Evolutionary conservation across 108 stramenopile species (phyloP), one percentile per base, ranked within the genome.

Genomic region (Stephanodiscus triporus): DNA sequence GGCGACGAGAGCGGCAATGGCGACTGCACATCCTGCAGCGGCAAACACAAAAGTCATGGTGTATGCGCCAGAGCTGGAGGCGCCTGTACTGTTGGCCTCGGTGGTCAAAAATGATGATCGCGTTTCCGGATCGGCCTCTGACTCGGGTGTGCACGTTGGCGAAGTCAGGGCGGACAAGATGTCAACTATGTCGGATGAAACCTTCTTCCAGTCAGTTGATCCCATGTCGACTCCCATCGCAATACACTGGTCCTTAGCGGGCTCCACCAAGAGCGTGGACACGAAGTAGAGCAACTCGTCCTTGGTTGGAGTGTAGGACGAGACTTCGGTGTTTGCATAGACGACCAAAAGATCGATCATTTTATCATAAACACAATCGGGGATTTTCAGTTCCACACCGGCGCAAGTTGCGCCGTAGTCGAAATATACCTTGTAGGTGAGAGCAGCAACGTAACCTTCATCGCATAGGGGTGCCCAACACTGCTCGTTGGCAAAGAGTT

Each of bases 381-480:
- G 68, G 5, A 79, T 66, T 17, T 66, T 48, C 26, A 72, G 16
- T 36, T 60, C 48, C 16, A 79, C 71, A 29, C 70, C 71, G 45
- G 71, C 78, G 55, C 78, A 79, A 27, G 55, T 54, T 24, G 78
- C 70, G 22, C 66, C 78, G 32, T 79, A 34, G 17, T 65, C 60
- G 47, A 79, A 67, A 1, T 67, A 60, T 37, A 72, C 61, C 29
- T 60, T 50, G 40, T 63, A 67, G 27, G 72, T 67, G 50, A 79
- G 58, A 10, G 72, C 71, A 10, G 56, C 48, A 23, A 51, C 38
- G 37, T 40, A 10, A 13, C 37, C 49, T 32, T 66, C 64, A 6
- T 45, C 66, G 58, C 78, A 79, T 7, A 79, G 66, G 4, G 78
- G 22, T 26, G 63, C 59, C 70, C 70, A 79, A 71, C 78, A 79